Evolutionary conservation across 164 flowering plant species (phyloP).

Genomic region (Cinnamomum micranthum): DNA sequence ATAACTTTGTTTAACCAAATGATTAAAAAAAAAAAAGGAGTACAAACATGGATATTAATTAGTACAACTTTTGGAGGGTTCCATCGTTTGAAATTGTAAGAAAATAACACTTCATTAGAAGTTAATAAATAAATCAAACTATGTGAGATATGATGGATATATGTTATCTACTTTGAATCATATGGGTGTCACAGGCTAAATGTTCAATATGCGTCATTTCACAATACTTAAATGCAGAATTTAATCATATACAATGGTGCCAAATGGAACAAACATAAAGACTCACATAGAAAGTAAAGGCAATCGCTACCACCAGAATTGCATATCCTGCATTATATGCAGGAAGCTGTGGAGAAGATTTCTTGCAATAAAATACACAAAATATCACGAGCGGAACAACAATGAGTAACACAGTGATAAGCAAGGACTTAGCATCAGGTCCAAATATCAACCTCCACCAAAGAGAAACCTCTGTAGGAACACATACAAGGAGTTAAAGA

Average conservation of each 20-base stretch:
- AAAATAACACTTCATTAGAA: too few relatives aligned
- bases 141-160: too few relatives aligned
- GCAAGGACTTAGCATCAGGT: conserved; percentile 80
- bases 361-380: conserved; percentile 78
- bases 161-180: background rate
- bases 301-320: conserved; percentile 67
- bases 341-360: conserved; percentile 80
- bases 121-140: too few relatives aligned
- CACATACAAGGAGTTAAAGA: background rate
- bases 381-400: conserved; percentile 60
- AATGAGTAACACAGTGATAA: conserved; percentile 70
- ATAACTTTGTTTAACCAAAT: too few relatives aligned
- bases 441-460: conserved; percentile 92
- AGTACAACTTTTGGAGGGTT: too few relatives aligned
- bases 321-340: conserved; percentile 84
- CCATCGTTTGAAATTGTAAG: too few relatives aligned
- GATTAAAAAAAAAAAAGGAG: too few relatives aligned
- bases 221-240: background rate
- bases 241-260: background rate
- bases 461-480: conserved; percentile 65
- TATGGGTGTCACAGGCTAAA: background rate
- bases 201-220: background rate
- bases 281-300: conserved; percentile 74
- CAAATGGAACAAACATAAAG: background rate
- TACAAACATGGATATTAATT: too few relatives aligned